These are phyloP conservation scores for Aspergillus eucalypticola DNA, from an alignment of 2,329 filamentous ascomycete species.

Conservation along the genomic window DNA sequence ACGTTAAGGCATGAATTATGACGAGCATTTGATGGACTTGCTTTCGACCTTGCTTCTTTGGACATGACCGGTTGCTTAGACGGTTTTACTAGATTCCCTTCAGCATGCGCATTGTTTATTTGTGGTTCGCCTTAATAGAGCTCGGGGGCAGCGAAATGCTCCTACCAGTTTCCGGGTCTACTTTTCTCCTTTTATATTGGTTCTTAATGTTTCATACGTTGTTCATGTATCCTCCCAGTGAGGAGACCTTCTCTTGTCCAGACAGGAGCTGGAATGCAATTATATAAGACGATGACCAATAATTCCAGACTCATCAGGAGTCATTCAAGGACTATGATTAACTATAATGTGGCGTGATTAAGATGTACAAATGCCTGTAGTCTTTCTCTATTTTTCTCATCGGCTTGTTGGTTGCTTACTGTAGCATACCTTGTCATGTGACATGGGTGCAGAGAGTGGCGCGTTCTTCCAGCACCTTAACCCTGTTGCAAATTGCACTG, in stretches of 20 bases:
- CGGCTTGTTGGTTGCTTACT: background rate
- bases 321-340: conserved; percentile 15
- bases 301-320: conserved; percentile 15
- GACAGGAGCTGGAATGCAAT: conserved; percentile 7
- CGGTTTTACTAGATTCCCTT: conserved; percentile 38
- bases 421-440: background rate
- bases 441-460: background rate
- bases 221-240: conserved; percentile 3
- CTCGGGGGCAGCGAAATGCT: conserved; percentile 11
- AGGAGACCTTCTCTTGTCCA: conserved; percentile 4
- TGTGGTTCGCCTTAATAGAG: conserved; percentile 28
- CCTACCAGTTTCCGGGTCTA: conserved; percentile 9
- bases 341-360: conserved; percentile 21
- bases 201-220: conserved; percentile 6
- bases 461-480: background rate
- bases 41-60: conserved; percentile 26
- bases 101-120: conserved; percentile 31
- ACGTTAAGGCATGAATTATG: conserved; percentile 65
- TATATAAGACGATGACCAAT: conserved; percentile 20
- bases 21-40: conserved; percentile 18
- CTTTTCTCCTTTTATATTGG: conserved; percentile 1
- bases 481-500: background rate
- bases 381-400: background rate
- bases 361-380: conserved; percentile 2
- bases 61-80: conserved; percentile 32